Conservation (phyloP, 1,284 basidiomycete genomes). For the Ceratobasidium sp. region DNA sequence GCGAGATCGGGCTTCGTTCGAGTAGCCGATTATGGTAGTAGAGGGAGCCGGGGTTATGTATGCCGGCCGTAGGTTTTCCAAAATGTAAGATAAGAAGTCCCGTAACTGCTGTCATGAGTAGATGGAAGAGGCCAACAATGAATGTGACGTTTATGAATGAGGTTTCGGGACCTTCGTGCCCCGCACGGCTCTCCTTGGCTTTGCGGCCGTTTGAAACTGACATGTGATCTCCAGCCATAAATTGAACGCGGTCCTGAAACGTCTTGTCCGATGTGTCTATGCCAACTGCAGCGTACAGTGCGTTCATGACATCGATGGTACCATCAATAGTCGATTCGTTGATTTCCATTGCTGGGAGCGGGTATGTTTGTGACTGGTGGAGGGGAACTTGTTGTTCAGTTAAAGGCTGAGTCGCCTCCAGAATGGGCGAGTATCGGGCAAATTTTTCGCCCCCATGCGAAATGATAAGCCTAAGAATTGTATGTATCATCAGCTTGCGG, state of each 20-base stretch:
- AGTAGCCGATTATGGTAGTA: constrained; percentile 56
- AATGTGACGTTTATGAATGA: neutral
- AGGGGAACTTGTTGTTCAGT: neutral
- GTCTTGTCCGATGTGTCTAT: constrained; percentile 46
- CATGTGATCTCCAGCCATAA: constrained; percentile 59
- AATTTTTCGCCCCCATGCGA: neutral
- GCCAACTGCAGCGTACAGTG: constrained; percentile 54
- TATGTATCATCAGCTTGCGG: constrained; percentile 51
- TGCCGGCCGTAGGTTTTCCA: constrained; percentile 54
- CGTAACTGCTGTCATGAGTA: constrained; percentile 57
- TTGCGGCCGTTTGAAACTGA: constrained; percentile 58
- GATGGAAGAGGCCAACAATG: constrained; percentile 59
- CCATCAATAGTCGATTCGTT: constrained; percentile 10
- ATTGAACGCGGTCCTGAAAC: constrained; percentile 49
- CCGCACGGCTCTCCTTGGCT: constrained; percentile 55
- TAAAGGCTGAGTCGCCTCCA: neutral
- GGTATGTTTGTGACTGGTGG: neutral
- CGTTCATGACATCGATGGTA: constrained; percentile 55
- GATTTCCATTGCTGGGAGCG: constrained; percentile 9
- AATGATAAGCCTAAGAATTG: constrained; percentile 52
- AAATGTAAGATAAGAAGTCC: constrained; percentile 57
- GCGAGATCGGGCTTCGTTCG: constrained; percentile 56
- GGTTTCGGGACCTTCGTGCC: constrained; percentile 54
- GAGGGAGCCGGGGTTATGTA: constrained; percentile 56
- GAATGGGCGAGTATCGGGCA: neutral